phyloP scores from a whole-genome alignment of 495 filamentous ascomycete genomes.

The Aspergillus indologenus region DNA sequence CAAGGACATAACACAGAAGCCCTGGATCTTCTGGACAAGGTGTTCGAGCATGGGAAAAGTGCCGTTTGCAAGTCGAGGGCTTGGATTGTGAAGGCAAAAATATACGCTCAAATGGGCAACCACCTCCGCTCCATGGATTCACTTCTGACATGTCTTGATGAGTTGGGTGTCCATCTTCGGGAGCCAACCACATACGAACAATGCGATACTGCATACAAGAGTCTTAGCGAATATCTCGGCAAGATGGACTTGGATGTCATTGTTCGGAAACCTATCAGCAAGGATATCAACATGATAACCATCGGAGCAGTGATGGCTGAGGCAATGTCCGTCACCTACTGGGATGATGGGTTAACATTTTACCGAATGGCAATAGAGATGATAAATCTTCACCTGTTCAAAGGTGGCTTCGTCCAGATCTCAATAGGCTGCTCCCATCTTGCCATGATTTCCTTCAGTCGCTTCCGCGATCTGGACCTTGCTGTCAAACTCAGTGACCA shows the following conservation, averaged over 20 bases:
- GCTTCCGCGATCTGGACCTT: constrained; percentile 71
- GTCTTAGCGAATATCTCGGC: constrained; percentile 56
- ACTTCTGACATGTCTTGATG: constrained; percentile 63
- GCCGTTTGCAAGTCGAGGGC: constrained; percentile 73
- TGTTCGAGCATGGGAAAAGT: constrained; percentile 63
- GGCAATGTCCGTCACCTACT: constrained; percentile 76
- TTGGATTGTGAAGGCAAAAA: constrained; percentile 73
- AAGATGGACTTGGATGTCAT: constrained; percentile 55
- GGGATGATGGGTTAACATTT: constrained; percentile 71
- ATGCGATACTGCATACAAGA: constrained; percentile 69
- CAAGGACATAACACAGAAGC: constrained; percentile 65
- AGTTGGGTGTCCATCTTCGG: constrained; percentile 63
- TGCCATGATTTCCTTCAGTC: constrained; percentile 65
- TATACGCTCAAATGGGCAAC: constrained; percentile 70
- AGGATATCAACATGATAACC: constrained; percentile 56
- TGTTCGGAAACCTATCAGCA: constrained; percentile 46
- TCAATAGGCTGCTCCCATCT: constrained; percentile 74
- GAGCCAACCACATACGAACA: constrained; percentile 65
- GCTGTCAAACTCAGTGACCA: constrained; percentile 61
- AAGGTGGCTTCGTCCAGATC: constrained; percentile 67
- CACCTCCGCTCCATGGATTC: constrained; percentile 62
- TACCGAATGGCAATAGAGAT: constrained; percentile 72
- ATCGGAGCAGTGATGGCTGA: constrained; percentile 74
- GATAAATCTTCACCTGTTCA: constrained; percentile 63
- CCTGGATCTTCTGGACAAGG: constrained; percentile 57